Base-by-base conservation (phyloP, 305 asterid species). In the Fraxinus platypoda region DNA sequence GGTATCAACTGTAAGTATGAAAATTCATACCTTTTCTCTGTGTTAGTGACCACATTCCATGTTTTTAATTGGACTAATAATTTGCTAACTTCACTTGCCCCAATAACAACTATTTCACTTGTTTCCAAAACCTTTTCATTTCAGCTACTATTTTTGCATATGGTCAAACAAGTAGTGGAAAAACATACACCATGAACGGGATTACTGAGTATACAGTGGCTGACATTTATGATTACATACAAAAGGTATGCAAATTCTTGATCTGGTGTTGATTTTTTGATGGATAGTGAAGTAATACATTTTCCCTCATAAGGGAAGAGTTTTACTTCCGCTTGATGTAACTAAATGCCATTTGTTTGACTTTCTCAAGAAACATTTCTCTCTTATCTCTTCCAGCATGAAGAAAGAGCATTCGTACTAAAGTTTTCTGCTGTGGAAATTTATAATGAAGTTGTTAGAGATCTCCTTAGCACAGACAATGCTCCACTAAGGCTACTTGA, bases 161-260 rank as follows among this genome's bases (percentile, higher is more conserved):
- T 88, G 98, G 98, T 71, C 98, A 93, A 90, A 95, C 98, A 70
- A 95, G 97, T 91, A 95, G 98, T 31, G 98, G 98, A 84, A 95
- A 95, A 92, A 95, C 98, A 8, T 93, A 95, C 86, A 94, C 99
- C 70, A 92, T 95, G 99, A 95, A 91, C 83, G 98, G 99, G 66
- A 91, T 94, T 57, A 96, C 99, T 1, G 99, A 96, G 86, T 96
- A 90, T 80, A 88, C 98, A 4, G 98, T 94, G 79, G 91, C 95
- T 78, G 98, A 94, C 85, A 92, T 96, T 78, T 94, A 94, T 76
- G 92, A 92, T 83, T 91, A 94, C 84, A 91, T 92, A 73, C 90
- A 87, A 80, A 89, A 77, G 98, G 99, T 94, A 82, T 38, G 83
- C 66, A 81, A 85, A 79, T 81, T 81, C 83, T 3, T 46, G 83